Conservation (phyloP, 495 filamentous ascomycete genomes). For the Bathelium albidoporum region DNA sequence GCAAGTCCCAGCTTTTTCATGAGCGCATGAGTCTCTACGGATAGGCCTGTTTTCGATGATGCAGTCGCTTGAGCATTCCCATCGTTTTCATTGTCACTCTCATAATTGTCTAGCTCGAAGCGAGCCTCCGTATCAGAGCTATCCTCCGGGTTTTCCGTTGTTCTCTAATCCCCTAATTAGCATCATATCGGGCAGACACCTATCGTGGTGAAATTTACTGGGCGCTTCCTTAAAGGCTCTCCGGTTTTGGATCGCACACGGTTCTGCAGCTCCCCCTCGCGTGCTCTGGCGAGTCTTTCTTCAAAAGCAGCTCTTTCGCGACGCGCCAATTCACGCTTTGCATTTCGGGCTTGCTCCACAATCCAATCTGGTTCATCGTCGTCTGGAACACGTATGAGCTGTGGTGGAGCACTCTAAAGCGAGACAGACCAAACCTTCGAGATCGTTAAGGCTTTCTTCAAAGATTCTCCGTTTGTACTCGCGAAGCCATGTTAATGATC, state of each 20-base stretch:
- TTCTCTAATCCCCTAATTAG: constrained; percentile 13
- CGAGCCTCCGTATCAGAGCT: constrained; percentile 52
- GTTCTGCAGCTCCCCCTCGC: constrained; percentile 55
- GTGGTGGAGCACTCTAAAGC: background rate
- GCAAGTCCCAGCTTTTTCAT: constrained; percentile 46
- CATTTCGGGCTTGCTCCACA: constrained; percentile 57
- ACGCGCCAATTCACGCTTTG: constrained; percentile 56
- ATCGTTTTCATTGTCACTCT: constrained; percentile 50
- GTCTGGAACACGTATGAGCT: constrained; percentile 29
- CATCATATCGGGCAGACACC: background rate
- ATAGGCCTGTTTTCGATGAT: constrained; percentile 34
- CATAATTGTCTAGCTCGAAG: constrained; percentile 72
- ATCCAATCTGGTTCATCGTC: constrained; percentile 84
- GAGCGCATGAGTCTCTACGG: constrained; percentile 51
- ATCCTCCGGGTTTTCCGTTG: constrained; percentile 29
- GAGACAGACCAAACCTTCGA: constrained; percentile 14
- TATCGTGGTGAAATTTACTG: constrained; percentile 26
- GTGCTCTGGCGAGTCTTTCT: constrained; percentile 52
- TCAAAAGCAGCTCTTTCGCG: constrained; percentile 63
- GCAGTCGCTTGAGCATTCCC: constrained; percentile 20
- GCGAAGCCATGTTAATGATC: constrained; percentile 84
- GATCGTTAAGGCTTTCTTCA: constrained; percentile 38
- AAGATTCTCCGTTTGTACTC: constrained; percentile 63
- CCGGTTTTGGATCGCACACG: constrained; percentile 39
- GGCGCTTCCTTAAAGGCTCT: constrained; percentile 41